Evolutionary conservation across 1,139 yeast species (phyloP), one percentile per base, ranked within the genome.

Genomic region (Suhomyces coccinellae): DNA sequence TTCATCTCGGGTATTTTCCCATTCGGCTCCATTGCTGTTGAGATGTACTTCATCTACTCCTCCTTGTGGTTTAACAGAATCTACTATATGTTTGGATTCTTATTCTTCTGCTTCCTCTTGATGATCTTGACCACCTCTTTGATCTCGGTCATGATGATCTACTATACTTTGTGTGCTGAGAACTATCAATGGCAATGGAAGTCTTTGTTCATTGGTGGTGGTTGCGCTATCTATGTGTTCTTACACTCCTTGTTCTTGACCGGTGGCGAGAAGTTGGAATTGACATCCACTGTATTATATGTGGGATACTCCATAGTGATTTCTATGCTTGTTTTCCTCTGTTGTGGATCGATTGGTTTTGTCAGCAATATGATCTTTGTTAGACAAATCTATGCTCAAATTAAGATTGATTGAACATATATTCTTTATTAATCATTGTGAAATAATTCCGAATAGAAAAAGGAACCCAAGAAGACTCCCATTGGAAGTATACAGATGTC

Each of bases 171-270:
- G 52, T 89, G 97, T 62, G 75, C 90, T 37, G 99, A 93, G 63
- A 88, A 93, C 66, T 91, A 95, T 73, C 82, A 83, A 65, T 93
- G 99, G 99, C 97, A 90, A 62, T 93, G 99, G 99, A 83, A 91
- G 64, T 82, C 96, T 9, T 75, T 91, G 57, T 79, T 85, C 58
- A 78, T 90, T 49, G 95, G 97, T 26, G 98, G 97, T 42, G 95
- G 97, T 24, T 85, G 96, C 65, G 77, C 96, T 0, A 58, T 85
- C 46, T 95, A 91, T 64, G 86, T 91, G 34, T 89, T 90, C 66
- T 58, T 89, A 45, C 96, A 93, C 66, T 84, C 97, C 4, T 71
- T 90, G 50, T 72, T 87, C 53, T 77, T 93, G 57, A 80, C 90
- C 20, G 82, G 81, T 49, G 83, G 87, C 49, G 73, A 69, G 48